Evolutionary conservation across 169 alveolate species (phyloP).

Genomic region (Cryptosporidium felis): DNA sequence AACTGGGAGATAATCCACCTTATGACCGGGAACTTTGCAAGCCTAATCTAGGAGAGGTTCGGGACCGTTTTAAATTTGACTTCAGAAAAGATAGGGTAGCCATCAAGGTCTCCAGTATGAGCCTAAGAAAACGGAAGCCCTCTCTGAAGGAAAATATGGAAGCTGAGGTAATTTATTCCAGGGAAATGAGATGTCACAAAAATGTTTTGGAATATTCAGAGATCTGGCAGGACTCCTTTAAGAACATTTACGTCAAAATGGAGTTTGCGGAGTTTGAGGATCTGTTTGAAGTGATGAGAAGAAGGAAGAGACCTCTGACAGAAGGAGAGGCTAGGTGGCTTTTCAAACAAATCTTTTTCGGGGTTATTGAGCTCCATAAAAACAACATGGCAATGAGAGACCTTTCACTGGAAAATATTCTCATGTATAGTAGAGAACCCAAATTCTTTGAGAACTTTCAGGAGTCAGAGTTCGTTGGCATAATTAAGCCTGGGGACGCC

Average conservation of each 20-base stretch:
- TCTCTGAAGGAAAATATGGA: conserved; percentile 51
- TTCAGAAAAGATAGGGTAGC: conserved; percentile 7
- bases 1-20: not conserved
- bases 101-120: conserved; percentile 43
- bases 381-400: conserved; percentile 74
- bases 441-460: conserved; percentile 10
- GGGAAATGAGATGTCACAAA: conserved; percentile 31
- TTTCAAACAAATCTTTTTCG: conserved; percentile 73
- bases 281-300: conserved; percentile 77
- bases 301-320: conserved; percentile 71
- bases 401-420: conserved; percentile 78
- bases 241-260: conserved; percentile 73
- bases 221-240: conserved; percentile 65
- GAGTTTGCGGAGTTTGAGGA: conserved; percentile 77
- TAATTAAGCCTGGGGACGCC: conserved; percentile 71
- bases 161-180: conserved; percentile 38
- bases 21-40: not conserved
- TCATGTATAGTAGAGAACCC: conserved; percentile 76
- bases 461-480: not conserved
- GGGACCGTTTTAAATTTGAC: not conserved
- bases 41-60: not conserved
- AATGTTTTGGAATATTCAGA: conserved; percentile 54
- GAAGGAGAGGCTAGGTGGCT: conserved; percentile 77
- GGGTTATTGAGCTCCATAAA: conserved; percentile 72
- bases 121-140: conserved; percentile 41